Evolutionary conservation across 2,329 filamentous ascomycete genomes (phyloP).

Genomic region (Ceratocystiopsis minuta): DNA sequence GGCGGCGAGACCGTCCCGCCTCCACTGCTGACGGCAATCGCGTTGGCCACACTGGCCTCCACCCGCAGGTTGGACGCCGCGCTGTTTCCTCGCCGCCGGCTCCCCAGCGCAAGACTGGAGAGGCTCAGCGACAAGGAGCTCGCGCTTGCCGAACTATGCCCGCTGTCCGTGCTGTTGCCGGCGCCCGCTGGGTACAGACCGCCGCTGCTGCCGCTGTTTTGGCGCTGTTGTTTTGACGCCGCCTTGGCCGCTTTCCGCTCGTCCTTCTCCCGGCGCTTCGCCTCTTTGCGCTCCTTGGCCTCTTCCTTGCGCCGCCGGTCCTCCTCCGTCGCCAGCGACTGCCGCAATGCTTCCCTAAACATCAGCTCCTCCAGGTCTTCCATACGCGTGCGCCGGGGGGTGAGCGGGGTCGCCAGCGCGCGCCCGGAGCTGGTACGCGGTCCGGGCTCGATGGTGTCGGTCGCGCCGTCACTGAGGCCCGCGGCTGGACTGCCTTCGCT

Average conservation of each 20-base stretch:
- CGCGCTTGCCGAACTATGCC: slow-evolving; percentile 34
- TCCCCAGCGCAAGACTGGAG: slow-evolving; percentile 37
- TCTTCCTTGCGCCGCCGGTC: slow-evolving; percentile 76
- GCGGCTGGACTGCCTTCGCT: slow-evolving; percentile 13
- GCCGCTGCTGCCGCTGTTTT: slow-evolving; percentile 2
- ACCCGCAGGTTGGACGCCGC: slow-evolving; percentile 39
- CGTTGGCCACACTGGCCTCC: slow-evolving; percentile 32
- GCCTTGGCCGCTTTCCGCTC: slow-evolving; percentile 63
- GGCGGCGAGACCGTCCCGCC: slow-evolving; percentile 10
- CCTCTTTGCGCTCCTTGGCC: slow-evolving; percentile 63
- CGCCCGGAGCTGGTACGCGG: slow-evolving; percentile 16
- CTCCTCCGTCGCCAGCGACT: slow-evolving; percentile 84
- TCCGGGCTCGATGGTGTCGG: slow-evolving; percentile 17
- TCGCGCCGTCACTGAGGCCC: slow-evolving; percentile 9
- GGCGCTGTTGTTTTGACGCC: slow-evolving; percentile 21
- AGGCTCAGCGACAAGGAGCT: slow-evolving; percentile 49
- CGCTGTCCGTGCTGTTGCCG: slow-evolving; percentile 22
- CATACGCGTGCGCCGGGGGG: slow-evolving; percentile 33
- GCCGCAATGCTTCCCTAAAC: slow-evolving; percentile 89
- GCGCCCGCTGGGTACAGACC: neutral
- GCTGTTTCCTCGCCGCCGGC: slow-evolving; percentile 38
- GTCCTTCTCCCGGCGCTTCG: slow-evolving; percentile 72
- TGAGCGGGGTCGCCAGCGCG: slow-evolving; percentile 1
- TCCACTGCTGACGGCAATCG: slow-evolving; percentile 18
- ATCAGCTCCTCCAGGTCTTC: slow-evolving; percentile 94